Evolutionary conservation across 805 yeast genomes (phyloP), one percentile per base, ranked within the genome.

Genomic region (Yarrowia keelungensis): DNA sequence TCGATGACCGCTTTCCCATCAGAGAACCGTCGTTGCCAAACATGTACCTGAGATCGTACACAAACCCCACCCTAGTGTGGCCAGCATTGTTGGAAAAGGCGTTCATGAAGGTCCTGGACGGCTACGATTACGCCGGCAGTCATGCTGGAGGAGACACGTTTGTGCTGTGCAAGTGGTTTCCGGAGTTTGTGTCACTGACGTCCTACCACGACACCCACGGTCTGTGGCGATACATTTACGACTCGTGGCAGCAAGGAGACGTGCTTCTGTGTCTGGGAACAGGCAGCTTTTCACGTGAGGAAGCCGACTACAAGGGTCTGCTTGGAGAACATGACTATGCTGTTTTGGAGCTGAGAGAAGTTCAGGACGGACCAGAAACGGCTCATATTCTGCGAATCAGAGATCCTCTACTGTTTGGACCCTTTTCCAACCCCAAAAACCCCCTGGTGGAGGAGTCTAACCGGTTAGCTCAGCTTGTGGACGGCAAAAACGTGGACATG

Each of bases 31-130:
- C 70, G 68, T 19, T 54, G 38, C 46, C 69, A 67, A 47, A 71
- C 62, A 71, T 82, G 39, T 77, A 78, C 36, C 81, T 83, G 11
- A 75, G 77, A 22, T 83, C 86, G 4, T 69, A 72, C 4, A 68
- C 79, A 2, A 77, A 80, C 69, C 75, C 72, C 3, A 42, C 71
- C 0, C 71, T 85, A 2, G 72, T 72, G 3, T 88, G 92, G 90
- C 93, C 93, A 0, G 89, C 91, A 0, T 72, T 91, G n/a, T 71
- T 90, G 0, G 97, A 92, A 76, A 87, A 89, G 73, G 95, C 96
- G 0, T 89, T 86, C 73, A 78, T 92, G 69, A 85, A 85, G 72
- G 75, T 89, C 0, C 76, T 82, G 77, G 85, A 86, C 0, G 89
- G 91, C 3, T 89, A 89, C 72, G 79, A 80, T n/a, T 84, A 87